Evolutionary conservation across 2,329 filamentous ascomycete species (phyloP), one percentile per base, ranked within the genome.

Genomic region (Myotisia sp.): DNA sequence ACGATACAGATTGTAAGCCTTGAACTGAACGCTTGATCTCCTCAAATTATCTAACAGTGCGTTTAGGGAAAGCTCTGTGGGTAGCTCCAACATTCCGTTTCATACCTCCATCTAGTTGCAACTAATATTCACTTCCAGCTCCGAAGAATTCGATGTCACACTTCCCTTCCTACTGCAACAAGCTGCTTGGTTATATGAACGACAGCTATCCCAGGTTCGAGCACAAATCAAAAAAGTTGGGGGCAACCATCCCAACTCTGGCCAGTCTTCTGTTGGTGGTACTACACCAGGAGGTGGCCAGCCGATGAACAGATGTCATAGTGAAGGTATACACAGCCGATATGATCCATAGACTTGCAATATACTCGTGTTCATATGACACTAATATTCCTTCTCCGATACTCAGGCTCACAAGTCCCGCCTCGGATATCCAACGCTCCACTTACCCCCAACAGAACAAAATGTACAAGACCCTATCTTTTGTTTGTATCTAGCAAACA

Each of bases 81-180:
- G 26, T 29, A 30, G 24, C 23, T 13, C 31, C n/a, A n/a, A n/a
- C 5, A 34, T 16, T 7, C 31, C 12, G 5, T 18, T 2, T 23
- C 5, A n/a, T 18, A 20, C 5, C 24, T 13, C 17, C 12, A 10
- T 24, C 5, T 26, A n/a, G n/a, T n/a, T n/a, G n/a, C 2, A 17
- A n/a, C 24, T 20, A 32, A 12, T 17, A 10, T 16, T 27, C 7
- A 13, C 23, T 18, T 16, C 12, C 17, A 79, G 79, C 51, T 83
- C 82, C 29, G 65, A 71, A 34, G 68, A 73, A 29, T 93, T 94
- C 57, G 71, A 86, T 42, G 87, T 94, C 13, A 79, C 82, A 17
- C 74, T 92, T 38, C 71, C 84, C 26, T 95, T 95, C 50, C 69
- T 98, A 20, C 71, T 94, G 10, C 83, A 93, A 53, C 85, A 98